Evolutionary conservation across 2,329 filamentous ascomycete genomes (phyloP).

Genomic region (Fusarium drepaniforme): DNA sequence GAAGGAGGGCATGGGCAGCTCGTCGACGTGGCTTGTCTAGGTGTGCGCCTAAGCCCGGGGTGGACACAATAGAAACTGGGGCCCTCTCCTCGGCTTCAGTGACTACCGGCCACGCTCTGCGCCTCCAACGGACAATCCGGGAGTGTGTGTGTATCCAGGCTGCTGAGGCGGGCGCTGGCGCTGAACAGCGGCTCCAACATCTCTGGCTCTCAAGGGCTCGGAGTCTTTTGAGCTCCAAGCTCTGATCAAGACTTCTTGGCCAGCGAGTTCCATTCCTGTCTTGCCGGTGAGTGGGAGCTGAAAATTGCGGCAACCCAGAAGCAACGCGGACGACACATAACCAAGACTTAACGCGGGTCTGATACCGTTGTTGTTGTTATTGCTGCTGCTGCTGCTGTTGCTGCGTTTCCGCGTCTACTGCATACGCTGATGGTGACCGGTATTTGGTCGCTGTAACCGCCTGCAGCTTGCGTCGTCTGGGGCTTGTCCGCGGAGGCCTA

Average conservation of each 20-base stretch:
- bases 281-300: constrained; percentile 18
- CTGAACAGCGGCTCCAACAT: constrained; percentile 33
- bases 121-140: constrained; percentile 13
- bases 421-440: neutral
- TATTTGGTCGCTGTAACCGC: constrained; percentile 7
- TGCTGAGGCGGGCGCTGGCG: constrained; percentile 31
- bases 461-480: constrained; percentile 1
- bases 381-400: neutral
- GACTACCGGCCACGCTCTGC: constrained; percentile 30
- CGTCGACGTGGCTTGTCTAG: constrained; percentile 43
- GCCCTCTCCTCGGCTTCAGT: constrained; percentile 32
- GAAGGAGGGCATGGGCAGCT: constrained; percentile 35
- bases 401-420: neutral
- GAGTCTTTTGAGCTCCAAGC: neutral
- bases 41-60: constrained; percentile 34
- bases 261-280: constrained; percentile 20
- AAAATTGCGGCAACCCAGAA: neutral
- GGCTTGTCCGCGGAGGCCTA: neutral
- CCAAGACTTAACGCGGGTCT: neutral
- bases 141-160: constrained; percentile 39
- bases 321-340: constrained; percentile 2
- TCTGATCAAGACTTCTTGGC: constrained; percentile 20
- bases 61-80: constrained; percentile 32
- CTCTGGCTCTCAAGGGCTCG: constrained; percentile 4
- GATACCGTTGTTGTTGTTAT: neutral